These are phyloP conservation scores for Tricholomella constricta DNA, from an alignment of 768 basidiomycete genomes.

Conservation along the genomic window DNA sequence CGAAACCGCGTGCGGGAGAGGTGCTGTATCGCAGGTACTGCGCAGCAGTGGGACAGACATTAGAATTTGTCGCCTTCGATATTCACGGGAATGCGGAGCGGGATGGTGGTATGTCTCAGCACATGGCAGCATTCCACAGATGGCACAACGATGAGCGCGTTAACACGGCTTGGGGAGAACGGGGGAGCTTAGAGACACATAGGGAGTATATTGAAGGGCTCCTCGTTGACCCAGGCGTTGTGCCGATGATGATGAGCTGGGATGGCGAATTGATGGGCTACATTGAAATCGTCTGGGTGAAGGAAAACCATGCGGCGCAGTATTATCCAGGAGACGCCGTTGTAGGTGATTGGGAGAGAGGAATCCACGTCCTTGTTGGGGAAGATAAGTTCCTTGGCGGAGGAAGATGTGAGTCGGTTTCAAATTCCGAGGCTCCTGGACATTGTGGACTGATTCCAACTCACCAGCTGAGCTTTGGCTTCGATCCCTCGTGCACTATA, in stretches of 20 bases:
- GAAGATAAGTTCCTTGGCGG: constrained; percentile 48
- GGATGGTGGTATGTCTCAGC: constrained; percentile 25
- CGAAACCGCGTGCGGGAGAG: constrained; percentile 43
- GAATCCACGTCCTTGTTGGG: constrained; percentile 48
- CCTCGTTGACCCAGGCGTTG: constrained; percentile 38
- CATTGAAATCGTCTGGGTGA: constrained; percentile 45
- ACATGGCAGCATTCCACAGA: constrained; percentile 45
- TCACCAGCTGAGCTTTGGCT: constrained; percentile 36
- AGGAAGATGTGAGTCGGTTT: constrained; percentile 36
- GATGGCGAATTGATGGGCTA: constrained; percentile 47
- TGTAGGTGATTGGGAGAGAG: constrained; percentile 33
- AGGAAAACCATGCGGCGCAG: constrained; percentile 40
- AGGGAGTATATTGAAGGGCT: constrained; percentile 37
- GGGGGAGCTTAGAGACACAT: constrained; percentile 45
- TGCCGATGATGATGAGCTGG: constrained; percentile 50
- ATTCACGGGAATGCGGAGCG: constrained; percentile 26
- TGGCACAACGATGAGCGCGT: constrained; percentile 56
- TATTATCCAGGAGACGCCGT: constrained; percentile 26
- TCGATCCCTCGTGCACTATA: constrained; percentile 40
- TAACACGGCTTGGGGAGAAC: constrained; percentile 46
- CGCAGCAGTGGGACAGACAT: constrained; percentile 30
- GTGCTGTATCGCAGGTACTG: constrained; percentile 43
- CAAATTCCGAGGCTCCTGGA: not conserved
- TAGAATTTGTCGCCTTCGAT: constrained; percentile 37
- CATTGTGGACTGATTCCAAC: not conserved